Evolutionary conservation across 257 asterid species (phyloP), one percentile per base, ranked within the genome.

Genomic region (Solanum rostratum): DNA sequence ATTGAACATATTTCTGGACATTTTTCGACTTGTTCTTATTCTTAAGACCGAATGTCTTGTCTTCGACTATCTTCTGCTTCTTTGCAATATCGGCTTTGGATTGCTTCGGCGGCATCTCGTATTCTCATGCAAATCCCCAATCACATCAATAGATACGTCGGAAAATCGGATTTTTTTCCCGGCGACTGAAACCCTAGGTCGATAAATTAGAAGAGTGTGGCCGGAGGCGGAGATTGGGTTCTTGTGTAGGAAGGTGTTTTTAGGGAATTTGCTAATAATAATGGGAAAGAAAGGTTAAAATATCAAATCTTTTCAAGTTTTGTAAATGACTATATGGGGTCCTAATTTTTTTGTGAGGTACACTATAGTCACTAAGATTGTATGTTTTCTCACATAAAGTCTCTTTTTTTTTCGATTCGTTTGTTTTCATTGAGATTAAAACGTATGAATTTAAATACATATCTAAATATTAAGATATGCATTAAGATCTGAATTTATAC

Each of bases 1-100:
- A 90, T 70, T 97, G 98, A 6, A 97, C 98, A 82, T 97, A 97
- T 88, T 97, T 97, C 94, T 97, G 99, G 12, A 97, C 99, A 87
- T 89, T 91, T 84, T 97, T 95, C 68, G 97, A 93, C 94, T 97
- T 97, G 88, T 93, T 97, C 81, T 97, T 97, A 70, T 97, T 97
- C 95, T 97, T 97, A 85, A 97, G 93, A 85, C 99, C 99, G 86
- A 97, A 97, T 5, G 99, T 97, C 89, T 97, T 97, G 97, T 95
- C 99, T 91, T 97, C 99, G 18, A 92, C 89, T 53, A 89, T 16
- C 90, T 95, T 96, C 92, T 95, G 98, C 94, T 96, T 96, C 93
- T 97, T 95, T 86, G 98, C 95, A 82, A 91, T 4, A 88, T 94
- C 98, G 68, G 93, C 89, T 90, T 97, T 97, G 81, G 98, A 87